Evolutionary conservation across 208 protist genomes (phyloP).

Genomic region (Phytomonas francai): DNA sequence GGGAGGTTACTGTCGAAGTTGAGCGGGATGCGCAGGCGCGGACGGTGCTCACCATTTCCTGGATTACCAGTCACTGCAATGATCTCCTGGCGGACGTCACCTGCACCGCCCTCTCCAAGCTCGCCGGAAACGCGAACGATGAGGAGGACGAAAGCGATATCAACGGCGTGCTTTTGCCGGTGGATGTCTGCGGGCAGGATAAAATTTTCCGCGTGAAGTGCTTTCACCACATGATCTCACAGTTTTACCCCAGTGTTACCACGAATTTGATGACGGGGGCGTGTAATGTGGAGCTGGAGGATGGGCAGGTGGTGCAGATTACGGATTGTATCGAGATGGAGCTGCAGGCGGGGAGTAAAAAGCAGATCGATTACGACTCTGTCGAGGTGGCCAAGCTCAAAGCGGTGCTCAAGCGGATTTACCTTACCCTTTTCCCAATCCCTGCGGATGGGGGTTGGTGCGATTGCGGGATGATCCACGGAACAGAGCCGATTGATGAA

Average conservation of each 20-base stretch:
- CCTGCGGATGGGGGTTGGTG: conserved; percentile 87
- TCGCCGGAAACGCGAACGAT: conserved; percentile 53
- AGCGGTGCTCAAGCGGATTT: conserved; percentile 79
- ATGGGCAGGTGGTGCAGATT: conserved; percentile 64
- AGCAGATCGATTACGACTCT: conserved; percentile 46
- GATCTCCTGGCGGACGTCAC: conserved; percentile 87
- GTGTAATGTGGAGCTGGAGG: conserved; percentile 49
- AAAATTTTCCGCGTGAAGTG: conserved; percentile 85
- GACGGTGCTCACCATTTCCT: conserved; percentile 84
- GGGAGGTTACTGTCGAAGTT: conserved; percentile 69
- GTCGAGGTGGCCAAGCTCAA: conserved; percentile 66
- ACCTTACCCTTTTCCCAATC: conserved; percentile 86
- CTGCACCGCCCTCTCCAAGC: conserved; percentile 77
- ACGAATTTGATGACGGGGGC: conserved; percentile 74
- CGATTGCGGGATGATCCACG: conserved; percentile 84
- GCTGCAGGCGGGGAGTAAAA: conserved; percentile 31
- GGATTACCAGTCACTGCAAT: conserved; percentile 76
- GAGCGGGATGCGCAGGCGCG: conserved; percentile 48
- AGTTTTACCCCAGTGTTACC: conserved; percentile 73
- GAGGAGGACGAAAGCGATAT: conserved; percentile 27
- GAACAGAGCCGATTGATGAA: conserved; percentile 35
- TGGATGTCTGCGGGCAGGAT: conserved; percentile 74
- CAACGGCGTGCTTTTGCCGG: conserved; percentile 44
- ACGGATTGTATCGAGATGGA: conserved; percentile 85
- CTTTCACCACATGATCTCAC: conserved; percentile 89